phyloP scores from a whole-genome alignment of 2,329 filamentous ascomycete species.

The Leptosphaerulina australis region DNA sequence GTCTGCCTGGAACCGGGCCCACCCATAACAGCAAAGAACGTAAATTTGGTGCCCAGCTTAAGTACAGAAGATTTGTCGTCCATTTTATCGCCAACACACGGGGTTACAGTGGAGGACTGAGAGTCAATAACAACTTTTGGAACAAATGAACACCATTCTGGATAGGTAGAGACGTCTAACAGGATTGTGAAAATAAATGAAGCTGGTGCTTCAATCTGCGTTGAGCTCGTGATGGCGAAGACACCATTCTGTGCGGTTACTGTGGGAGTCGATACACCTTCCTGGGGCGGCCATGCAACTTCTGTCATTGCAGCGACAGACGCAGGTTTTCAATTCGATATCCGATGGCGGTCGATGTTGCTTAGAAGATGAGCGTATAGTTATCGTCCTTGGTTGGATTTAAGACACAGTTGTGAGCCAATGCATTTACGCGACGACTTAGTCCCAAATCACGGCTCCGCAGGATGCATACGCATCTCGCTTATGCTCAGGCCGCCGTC shows the following conservation, averaged over 20 bases:
- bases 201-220: constrained; percentile 22
- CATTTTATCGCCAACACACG: neutral
- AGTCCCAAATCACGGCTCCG: neutral
- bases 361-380: neutral
- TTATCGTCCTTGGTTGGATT: too few relatives aligned
- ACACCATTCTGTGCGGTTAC: constrained; percentile 8
- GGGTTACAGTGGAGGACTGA: constrained; percentile 7
- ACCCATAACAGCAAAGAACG: constrained; percentile 29
- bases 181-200: constrained; percentile 26
- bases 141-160: constrained; percentile 30
- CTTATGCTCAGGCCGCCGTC: too few relatives aligned
- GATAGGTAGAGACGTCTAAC: constrained; percentile 24
- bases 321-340: neutral
- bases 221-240: constrained; percentile 5
- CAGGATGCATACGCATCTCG: too few relatives aligned
- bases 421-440: neutral
- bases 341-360: neutral
- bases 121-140: constrained; percentile 20
- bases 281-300: constrained; percentile 11
- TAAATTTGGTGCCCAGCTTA: constrained; percentile 24
- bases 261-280: constrained; percentile 10
- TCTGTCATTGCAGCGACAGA: constrained; percentile 2
- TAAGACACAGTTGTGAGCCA: too few relatives aligned
- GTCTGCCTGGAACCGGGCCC: constrained; percentile 16
- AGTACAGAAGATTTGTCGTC: constrained; percentile 7